phyloP scores from a whole-genome alignment of 768 basidiomycete genomes.

The Paxillus rubicundulus region DNA sequence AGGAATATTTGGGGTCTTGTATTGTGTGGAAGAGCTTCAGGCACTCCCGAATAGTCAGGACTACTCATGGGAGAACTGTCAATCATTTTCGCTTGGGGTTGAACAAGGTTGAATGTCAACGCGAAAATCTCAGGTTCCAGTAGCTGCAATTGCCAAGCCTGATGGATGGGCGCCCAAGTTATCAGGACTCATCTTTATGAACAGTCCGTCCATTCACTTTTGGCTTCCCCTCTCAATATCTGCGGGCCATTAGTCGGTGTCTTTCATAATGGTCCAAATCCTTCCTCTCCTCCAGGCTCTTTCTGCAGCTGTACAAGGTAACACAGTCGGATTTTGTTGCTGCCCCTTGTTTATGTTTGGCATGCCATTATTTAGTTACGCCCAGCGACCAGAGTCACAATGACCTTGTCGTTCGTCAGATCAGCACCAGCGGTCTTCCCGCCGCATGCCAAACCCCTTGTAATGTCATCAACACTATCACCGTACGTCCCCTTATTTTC shows the following conservation, averaged over 20 bases:
- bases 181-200: too few relatives aligned
- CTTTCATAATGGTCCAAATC: slow-evolving; percentile 21
- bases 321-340: not conserved
- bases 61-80: too few relatives aligned
- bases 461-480: slow-evolving; percentile 15
- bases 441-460: slow-evolving; percentile 20
- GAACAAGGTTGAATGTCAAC: too few relatives aligned
- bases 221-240: not conserved
- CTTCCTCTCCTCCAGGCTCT: slow-evolving; percentile 13
- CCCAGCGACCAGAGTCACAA: not conserved
- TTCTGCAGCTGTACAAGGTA: slow-evolving; percentile 13
- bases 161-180: too few relatives aligned
- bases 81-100: too few relatives aligned
- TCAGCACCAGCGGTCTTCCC: slow-evolving; percentile 10
- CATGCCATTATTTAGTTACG: not conserved
- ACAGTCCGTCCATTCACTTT: not conserved
- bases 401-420: slow-evolving; percentile 22
- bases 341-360: not conserved
- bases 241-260: too few relatives aligned
- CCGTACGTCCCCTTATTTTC: slow-evolving; percentile 8
- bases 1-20: too few relatives aligned
- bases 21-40: too few relatives aligned
- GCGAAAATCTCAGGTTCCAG: too few relatives aligned
- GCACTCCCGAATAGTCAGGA: too few relatives aligned
- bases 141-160: too few relatives aligned